These are phyloP conservation scores for Cordyceps javanica DNA, from an alignment of 2,329 filamentous ascomycete species.

Conservation along the genomic window DNA sequence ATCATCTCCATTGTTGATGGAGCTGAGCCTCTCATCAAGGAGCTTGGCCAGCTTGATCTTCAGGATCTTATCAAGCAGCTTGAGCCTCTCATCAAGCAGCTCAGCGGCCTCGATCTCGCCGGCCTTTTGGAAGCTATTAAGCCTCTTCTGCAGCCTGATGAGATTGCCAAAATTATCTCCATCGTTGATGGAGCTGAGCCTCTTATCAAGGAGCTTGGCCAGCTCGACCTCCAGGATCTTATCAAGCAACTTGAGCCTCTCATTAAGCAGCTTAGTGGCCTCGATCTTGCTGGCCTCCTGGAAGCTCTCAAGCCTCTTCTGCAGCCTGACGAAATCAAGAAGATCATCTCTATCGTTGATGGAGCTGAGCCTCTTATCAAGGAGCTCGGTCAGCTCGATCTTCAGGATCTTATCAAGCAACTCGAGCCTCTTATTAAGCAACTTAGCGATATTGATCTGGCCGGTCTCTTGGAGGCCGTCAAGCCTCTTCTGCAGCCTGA, in stretches of 20 bases:
- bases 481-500: conserved; percentile 19
- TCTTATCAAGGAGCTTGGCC: conserved; percentile 22
- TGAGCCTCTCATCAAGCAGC: conserved; percentile 20
- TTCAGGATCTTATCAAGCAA: conserved; percentile 20
- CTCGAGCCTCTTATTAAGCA: conserved; percentile 16
- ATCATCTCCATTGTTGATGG: conserved; percentile 22
- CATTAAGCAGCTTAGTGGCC: conserved; percentile 11
- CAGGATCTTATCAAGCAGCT: conserved; percentile 19
- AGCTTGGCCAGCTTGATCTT: conserved; percentile 24
- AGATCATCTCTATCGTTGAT: conserved; percentile 21
- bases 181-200: conserved; percentile 25
- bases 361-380: conserved; percentile 19
- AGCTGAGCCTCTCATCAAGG: conserved; percentile 24
- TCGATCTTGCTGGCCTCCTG: conserved; percentile 13
- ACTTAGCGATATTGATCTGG: conserved; percentile 12
- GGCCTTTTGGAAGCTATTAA: conserved; percentile 24
- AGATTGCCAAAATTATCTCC: conserved; percentile 21
- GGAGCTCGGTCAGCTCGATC: conserved; percentile 20
- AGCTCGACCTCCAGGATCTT: conserved; percentile 24
- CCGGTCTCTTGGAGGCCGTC: conserved; percentile 15
- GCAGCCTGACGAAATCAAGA: conserved; percentile 18
- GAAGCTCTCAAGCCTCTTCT: conserved; percentile 19
- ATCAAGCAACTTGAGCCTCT: conserved; percentile 16
- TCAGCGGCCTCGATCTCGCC: conserved; percentile 25
- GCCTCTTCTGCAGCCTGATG: conserved; percentile 24